Percentiles rank a stretch among this genome's conserved stretches.
Conservation (phyloP, 2,329 filamentous ascomycete genomes). For the Capronia epimyces region DNA sequence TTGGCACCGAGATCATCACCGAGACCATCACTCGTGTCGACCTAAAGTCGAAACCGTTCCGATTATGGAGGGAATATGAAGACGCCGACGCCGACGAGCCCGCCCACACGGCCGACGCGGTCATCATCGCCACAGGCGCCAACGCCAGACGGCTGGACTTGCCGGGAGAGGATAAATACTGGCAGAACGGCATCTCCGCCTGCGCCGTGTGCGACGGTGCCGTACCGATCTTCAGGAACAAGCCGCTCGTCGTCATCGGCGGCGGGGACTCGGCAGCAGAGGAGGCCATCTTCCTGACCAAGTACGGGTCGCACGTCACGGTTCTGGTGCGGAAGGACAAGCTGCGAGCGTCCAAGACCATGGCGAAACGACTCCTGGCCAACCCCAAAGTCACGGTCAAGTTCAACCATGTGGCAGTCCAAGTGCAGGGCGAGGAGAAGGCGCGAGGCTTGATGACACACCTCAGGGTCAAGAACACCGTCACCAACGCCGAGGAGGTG, state of each 20-base stretch:
- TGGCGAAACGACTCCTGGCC: constrained; percentile 74
- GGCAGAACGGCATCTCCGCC: constrained; percentile 93
- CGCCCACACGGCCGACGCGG: constrained; percentile 75
- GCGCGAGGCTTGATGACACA: constrained; percentile 75
- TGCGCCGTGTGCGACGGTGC: constrained; percentile 97
- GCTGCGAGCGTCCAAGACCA: constrained; percentile 82
- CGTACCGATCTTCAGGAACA: constrained; percentile 94
- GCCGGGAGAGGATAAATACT: constrained; percentile 87
- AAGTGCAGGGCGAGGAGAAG: constrained; percentile 79
- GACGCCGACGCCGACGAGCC: constrained; percentile 64
- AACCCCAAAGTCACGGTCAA: constrained; percentile 87
- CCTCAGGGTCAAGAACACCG: constrained; percentile 73
- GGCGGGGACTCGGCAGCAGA: constrained; percentile 96
- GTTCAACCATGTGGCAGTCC: constrained; percentile 74
- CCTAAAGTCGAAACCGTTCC: constrained; percentile 77
- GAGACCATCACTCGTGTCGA: constrained; percentile 91
- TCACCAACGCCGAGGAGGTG: constrained; percentile 71
- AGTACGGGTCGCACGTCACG: constrained; percentile 92
- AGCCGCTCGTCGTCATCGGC: constrained; percentile 90
- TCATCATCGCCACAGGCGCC: constrained; percentile 93
- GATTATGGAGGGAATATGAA: constrained; percentile 84
- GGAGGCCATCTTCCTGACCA: constrained; percentile 94
- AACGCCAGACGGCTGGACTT: constrained; percentile 80
- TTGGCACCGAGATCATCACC: constrained; percentile 86
- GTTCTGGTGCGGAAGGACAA: constrained; percentile 85